A percentile compares a stretch with the other conserved stretches of the same genome.
Conservation (phyloP, 2,329 filamentous ascomycete species). For the Hortaea sp. region DNA sequence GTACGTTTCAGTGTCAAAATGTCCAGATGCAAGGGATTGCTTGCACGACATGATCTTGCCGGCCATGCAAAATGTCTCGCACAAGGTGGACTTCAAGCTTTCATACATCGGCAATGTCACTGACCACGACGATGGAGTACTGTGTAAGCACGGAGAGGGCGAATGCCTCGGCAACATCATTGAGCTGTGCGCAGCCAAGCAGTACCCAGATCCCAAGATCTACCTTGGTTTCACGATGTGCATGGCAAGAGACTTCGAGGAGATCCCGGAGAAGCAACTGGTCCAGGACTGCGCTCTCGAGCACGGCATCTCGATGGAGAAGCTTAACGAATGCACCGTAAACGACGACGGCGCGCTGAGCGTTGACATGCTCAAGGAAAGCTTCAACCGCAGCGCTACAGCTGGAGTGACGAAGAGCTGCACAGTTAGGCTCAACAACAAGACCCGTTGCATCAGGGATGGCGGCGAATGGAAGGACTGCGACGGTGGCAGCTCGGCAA, state of each 20-base stretch:
- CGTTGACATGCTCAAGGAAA: constrained; percentile 56
- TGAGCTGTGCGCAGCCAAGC: constrained; percentile 75
- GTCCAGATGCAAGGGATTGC: constrained; percentile 80
- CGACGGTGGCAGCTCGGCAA: constrained; percentile 53
- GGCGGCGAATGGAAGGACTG: constrained; percentile 71
- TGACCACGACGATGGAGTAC: constrained; percentile 69
- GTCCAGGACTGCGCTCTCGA: constrained; percentile 83
- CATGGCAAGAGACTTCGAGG: constrained; percentile 61
- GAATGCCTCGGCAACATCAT: constrained; percentile 95
- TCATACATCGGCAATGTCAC: constrained; percentile 74
- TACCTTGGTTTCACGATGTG: constrained; percentile 93
- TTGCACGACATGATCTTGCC: constrained; percentile 72
- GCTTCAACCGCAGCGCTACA: constrained; percentile 51
- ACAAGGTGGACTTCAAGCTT: constrained; percentile 83
- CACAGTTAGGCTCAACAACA: constrained; percentile 55
- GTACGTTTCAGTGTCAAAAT: constrained; percentile 60
- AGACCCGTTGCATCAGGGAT: constrained; percentile 78
- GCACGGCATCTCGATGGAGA: constrained; percentile 74
- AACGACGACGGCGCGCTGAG: constrained; percentile 64
- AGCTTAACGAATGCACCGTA: constrained; percentile 72
- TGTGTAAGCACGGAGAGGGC: constrained; percentile 77
- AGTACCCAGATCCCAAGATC: constrained; percentile 77
- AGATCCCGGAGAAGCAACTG: constrained; percentile 69
- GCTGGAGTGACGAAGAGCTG: constrained; percentile 38
- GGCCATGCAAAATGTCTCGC: constrained; percentile 67